Base-by-base conservation (phyloP, 495 filamentous ascomycete species). In the Xanthoparmelia taractica region DNA sequence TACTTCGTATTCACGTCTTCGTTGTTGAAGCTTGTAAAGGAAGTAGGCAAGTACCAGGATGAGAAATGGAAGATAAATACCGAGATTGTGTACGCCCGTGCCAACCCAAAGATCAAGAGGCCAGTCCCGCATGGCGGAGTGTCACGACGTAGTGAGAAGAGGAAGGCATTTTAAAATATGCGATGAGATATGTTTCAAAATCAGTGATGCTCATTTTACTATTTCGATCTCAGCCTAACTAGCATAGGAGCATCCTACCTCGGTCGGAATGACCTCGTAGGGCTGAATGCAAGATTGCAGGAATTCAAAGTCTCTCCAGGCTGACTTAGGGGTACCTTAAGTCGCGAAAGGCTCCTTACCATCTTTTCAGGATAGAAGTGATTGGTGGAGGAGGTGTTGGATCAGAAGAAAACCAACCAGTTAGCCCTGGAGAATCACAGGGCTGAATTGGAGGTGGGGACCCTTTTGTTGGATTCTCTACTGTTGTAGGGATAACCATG, bases 1-100 rank as follows among this genome's bases (percentile, higher is more conserved):
- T 52, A 41, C 25, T 40, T 55, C 23, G 29, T 61, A 25, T 31
- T 61, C 25, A 40, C 47, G 59, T 31, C 45, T 36, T 25, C 31
- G 29, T 61, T 47, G 59, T 5, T 37, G 12, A 29, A 18, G 12
- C 2, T 25, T 61, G 59, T 61, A 61, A 20, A 48, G 18, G 18
- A 52, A 38, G n/a, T 61, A 54, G 25, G 27, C 59, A 27, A 61
- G 33, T 33, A 27, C 18, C 25, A 50, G 31, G 8, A 41, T 8
- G 41, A 23, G 33, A 0, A 55, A 4, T 33, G 50, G 29, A 12
- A 54, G 29, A 33, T 54, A 20, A 5, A 33, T 7, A 33, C 17
- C 8, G 15, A 11, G 27, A 33, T 17, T 20, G 3, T 2, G 50
- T 33, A 23, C 6, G 12, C 6, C 29, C 2, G 7, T 54, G 11